These are phyloP conservation scores for Ploettnerulaceae sp. DNA, from an alignment of 2,329 filamentous ascomycete species.

Conservation along the genomic window DNA sequence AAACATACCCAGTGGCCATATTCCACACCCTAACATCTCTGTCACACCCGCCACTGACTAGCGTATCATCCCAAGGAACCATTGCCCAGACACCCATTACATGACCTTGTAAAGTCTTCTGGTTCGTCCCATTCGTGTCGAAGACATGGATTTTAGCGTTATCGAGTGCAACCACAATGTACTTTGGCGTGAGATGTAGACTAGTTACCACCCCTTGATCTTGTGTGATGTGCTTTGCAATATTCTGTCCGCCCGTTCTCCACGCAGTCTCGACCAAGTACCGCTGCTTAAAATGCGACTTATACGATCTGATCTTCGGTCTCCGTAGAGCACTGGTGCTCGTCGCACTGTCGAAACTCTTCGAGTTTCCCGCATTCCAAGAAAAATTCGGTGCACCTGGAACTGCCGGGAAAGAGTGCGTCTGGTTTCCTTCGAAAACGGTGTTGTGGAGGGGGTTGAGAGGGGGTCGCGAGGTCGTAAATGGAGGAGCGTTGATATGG, in stretches of 20 bases:
- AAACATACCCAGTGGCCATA: conserved; percentile 76
- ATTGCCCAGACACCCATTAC: conserved; percentile 99
- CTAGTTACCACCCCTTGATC: conserved; percentile 97
- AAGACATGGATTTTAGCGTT: conserved; percentile 99
- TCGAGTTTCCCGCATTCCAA: conserved; percentile 31
- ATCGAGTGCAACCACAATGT: conserved; percentile 95
- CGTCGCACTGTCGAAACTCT: conserved; percentile 51
- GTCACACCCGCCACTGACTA: conserved; percentile 95
- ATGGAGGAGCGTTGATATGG: conserved; percentile 22
- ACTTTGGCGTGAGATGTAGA: conserved; percentile 86
- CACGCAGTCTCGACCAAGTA: conserved; percentile 97
- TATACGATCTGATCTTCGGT: conserved; percentile 74
- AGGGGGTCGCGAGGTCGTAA: conserved; percentile 25
- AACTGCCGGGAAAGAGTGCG: conserved; percentile 44
- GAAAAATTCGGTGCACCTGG: conserved; percentile 41
- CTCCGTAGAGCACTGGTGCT: conserved; percentile 40
- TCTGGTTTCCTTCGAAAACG: conserved; percentile 18
- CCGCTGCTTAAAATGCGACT: conserved; percentile 95
- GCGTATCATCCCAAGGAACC: conserved; percentile 93
- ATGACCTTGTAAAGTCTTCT: conserved; percentile 87
- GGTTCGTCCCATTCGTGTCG: conserved; percentile 80
- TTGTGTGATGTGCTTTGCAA: conserved; percentile 83
- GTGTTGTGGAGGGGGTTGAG: conserved; percentile 27
- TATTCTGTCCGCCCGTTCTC: conserved; percentile 83
- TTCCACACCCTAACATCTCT: conserved; percentile 97